Conservation (phyloP, 352 stramenopile species). For the Globisporangium lucens region DNA sequence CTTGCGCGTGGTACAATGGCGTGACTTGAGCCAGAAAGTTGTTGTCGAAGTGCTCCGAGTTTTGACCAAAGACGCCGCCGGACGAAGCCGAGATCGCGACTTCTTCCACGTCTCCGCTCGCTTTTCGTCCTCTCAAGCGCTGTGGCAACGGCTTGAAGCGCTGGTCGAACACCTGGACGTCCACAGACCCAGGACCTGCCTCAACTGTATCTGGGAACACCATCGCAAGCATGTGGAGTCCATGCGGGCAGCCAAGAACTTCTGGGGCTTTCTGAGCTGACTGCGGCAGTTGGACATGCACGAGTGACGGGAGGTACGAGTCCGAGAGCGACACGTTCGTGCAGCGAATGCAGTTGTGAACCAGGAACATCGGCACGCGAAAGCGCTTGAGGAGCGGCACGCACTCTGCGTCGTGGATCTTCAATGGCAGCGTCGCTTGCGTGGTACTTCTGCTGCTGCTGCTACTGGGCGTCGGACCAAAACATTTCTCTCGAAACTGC, state of each 20-base stretch:
- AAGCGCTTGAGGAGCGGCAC: constrained; percentile 35
- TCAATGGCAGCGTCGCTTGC: constrained; percentile 15
- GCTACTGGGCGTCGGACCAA: constrained; percentile 9
- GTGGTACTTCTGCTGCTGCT: background rate
- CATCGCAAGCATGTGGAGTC: constrained; percentile 56
- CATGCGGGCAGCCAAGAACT: constrained; percentile 47
- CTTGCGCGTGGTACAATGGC: constrained; percentile 14
- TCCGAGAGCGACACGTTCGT: constrained; percentile 35
- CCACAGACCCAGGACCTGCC: background rate
- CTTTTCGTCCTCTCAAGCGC: background rate
- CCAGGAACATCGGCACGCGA: constrained; percentile 46
- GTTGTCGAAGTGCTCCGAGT: background rate
- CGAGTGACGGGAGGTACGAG: constrained; percentile 34
- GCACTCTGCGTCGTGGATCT: constrained; percentile 30
- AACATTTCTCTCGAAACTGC: constrained; percentile 26
- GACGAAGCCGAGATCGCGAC: constrained; percentile 19
- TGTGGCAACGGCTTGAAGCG: constrained; percentile 27
- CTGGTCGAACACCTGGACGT: constrained; percentile 27
- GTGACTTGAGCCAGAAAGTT: constrained; percentile 17
- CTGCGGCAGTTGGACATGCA: constrained; percentile 15
- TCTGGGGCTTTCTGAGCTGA: background rate
- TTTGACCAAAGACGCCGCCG: background rate
- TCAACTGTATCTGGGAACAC: constrained; percentile 9
- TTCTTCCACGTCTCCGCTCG: constrained; percentile 19
- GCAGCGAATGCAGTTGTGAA: constrained; percentile 69